Evolutionary conservation across 2,329 filamentous ascomycete genomes (phyloP), one percentile per base, ranked within the genome.

Genomic region (Exophiala bonariae): DNA sequence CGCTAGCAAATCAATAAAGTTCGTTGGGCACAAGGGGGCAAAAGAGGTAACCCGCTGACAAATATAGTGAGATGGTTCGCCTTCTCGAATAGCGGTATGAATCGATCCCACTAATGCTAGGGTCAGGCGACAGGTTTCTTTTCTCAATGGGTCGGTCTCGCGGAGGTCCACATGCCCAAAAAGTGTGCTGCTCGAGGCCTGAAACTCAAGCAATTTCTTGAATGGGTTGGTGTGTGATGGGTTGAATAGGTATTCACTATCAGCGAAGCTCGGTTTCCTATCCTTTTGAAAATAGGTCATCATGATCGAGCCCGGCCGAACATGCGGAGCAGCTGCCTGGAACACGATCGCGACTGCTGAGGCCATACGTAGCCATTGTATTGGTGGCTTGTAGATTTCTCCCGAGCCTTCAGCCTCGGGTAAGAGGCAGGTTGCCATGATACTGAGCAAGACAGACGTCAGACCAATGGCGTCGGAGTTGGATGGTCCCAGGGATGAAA

Each of bases 361-460:
- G 3, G 61, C 59, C 37, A 65, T 55, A n/a, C 59, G 58, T 9
- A 66, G 45, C 63, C 63, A 65, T 30, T 64, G 58, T 7, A 61
- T 54, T 2, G 64, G 64, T 9, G 62, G 62, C 1, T 49, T 48
- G 44, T 66, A 66, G 13, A 54, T 49, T 11, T 61, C 31, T 20
- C 26, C 45, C 3, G 60, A 59, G 35, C 63, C 57, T 31, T 61
- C 59, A 2, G 65, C 50, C 37, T 59, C 57, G 3, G 57, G 58
- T 19, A 65, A 58, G 1, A 46, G 36, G 17, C 42, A 50, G 10
- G 23, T 46, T 3, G 63, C 56, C 22, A 59, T 61, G 39, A 64
- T 55, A 19, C 57, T 56, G 35, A 63, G 57, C 9, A 63, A 22
- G 7, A 61, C 52, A 20, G 60, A 56, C 5, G 62, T 57, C 14